phyloP scores from a whole-genome alignment of 2,329 filamentous ascomycete species.

The Teratosphaeria pseudoeucalypti region DNA sequence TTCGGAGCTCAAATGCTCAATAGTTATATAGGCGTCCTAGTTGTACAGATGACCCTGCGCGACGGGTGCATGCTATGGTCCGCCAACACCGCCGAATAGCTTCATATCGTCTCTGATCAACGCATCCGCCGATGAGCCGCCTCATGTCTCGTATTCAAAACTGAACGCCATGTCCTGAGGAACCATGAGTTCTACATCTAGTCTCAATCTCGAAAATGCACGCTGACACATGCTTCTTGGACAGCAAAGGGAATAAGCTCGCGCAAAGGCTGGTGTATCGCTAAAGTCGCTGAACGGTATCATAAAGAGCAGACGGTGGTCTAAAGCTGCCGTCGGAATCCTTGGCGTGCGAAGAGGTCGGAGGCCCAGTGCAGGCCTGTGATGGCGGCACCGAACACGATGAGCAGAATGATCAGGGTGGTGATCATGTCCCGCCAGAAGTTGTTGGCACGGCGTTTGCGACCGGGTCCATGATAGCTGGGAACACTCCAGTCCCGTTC shows the following conservation, averaged over 20 bases:
- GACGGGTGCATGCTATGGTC: neutral
- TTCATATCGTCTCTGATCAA: neutral
- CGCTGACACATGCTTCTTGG: neutral
- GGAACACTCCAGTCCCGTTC: neutral
- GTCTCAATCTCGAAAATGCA: neutral
- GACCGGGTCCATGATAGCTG: neutral
- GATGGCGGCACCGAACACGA: neutral
- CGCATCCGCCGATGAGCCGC: neutral
- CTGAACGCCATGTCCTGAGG: neutral
- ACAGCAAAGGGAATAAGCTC: neutral
- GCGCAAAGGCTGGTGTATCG: neutral
- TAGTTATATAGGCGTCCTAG: neutral
- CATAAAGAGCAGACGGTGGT: neutral
- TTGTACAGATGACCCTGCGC: neutral
- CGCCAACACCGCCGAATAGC: neutral
- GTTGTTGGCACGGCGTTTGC: neutral
- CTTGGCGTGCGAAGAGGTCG: neutral
- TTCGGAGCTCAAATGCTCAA: neutral
- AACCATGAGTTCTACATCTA: neutral
- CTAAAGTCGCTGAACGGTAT: neutral
- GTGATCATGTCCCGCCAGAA: neutral
- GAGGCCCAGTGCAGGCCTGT: neutral
- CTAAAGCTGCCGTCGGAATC: neutral
- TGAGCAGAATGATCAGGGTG: neutral
- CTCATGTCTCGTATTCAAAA: neutral